Percentiles rank a stretch among this genome's conserved stretches.
Evolutionary conservation across 257 asterid species (phyloP).

Genomic region (Thymus quinquecostatus): DNA sequence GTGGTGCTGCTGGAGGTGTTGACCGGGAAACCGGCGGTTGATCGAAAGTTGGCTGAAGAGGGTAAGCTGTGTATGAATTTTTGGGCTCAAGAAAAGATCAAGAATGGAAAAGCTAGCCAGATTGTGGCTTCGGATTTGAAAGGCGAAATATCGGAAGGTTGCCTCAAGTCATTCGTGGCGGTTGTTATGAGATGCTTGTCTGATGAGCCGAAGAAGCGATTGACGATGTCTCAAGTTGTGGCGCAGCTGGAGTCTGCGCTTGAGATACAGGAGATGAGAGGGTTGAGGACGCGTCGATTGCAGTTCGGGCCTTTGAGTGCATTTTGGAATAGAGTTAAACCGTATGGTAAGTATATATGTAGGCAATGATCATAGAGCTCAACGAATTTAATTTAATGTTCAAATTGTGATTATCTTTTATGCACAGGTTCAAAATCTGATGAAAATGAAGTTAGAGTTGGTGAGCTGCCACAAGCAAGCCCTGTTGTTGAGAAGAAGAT

Average conservation of each 20-base stretch:
- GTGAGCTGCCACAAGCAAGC: not conserved
- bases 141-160: not conserved
- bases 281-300: not conserved
- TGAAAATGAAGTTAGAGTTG: not conserved
- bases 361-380: not conserved
- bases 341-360: not conserved
- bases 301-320: not conserved
- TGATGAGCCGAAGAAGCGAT: not conserved
- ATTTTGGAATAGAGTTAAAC: not conserved
- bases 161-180: not conserved
- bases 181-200: not conserved
- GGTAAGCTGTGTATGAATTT: not conserved
- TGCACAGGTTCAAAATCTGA: not conserved
- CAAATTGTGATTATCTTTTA: not conserved
- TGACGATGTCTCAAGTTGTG: not conserved
- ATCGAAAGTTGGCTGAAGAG: not conserved
- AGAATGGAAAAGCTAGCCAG: not conserved
- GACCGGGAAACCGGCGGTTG: not conserved
- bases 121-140: not conserved
- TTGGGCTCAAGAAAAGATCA: not conserved
- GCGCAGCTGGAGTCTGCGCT: not conserved
- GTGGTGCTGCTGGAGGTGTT: conserved; percentile 17
- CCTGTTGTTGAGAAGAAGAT: not conserved
- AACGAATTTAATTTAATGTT: not conserved
- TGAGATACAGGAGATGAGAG: not conserved